Conservation (phyloP, 2,329 filamentous ascomycete species). For the Neurospora sp. region DNA sequence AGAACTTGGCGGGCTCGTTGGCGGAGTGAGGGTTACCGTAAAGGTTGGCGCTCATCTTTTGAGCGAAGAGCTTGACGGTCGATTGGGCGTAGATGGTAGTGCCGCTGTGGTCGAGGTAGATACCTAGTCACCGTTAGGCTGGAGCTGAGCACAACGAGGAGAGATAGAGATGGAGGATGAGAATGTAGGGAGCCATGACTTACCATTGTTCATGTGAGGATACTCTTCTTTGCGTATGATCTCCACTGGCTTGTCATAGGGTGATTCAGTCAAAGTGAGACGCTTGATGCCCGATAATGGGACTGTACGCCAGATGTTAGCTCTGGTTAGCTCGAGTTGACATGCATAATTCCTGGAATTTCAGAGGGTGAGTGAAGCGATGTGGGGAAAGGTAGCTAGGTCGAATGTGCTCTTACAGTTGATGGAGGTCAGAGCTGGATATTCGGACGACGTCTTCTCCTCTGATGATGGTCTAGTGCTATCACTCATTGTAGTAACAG, state of each 20-base stretch:
- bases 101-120: constrained; percentile 51
- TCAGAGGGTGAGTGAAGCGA: background rate
- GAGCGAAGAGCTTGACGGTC: constrained; percentile 44
- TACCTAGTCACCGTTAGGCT: constrained; percentile 20
- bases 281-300: background rate
- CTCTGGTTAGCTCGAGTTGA: background rate
- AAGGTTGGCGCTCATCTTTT: constrained; percentile 45
- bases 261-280: background rate
- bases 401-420: constrained; percentile 3
- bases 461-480: background rate
- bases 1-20: constrained; percentile 47
- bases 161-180: background rate
- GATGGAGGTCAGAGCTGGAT: constrained; percentile 11
- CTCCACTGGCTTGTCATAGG: constrained; percentile 27
- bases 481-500: background rate
- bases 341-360: background rate
- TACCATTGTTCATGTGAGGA: constrained; percentile 33
- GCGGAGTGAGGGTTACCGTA: constrained; percentile 62
- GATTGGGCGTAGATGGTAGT: constrained; percentile 50
- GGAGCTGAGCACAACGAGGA: background rate
- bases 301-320: background rate
- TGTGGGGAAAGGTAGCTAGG: background rate
- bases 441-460: constrained; percentile 3
- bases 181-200: constrained; percentile 1
- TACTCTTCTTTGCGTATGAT: constrained; percentile 29